Base-by-base conservation (phyloP, 2,329 filamentous ascomycete genomes). In the Dactylellina leptospora region DNA sequence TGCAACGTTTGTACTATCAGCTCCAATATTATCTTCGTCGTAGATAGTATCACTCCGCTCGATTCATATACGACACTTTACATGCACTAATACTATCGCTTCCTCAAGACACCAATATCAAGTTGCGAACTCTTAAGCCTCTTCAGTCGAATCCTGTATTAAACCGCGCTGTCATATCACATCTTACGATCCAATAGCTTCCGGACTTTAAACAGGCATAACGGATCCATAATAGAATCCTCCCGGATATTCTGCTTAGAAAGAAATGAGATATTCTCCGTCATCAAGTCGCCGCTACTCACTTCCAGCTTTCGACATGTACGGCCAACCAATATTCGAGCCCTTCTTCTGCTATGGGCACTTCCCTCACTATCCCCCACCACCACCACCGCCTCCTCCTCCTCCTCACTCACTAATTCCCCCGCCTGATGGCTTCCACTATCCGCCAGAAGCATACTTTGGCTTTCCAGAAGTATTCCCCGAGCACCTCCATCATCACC, bases 381-480 rank as follows among this genome's bases (percentile, higher is more conserved):
- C 44, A 5, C 33, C 47, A 42, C 23, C 4, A 8, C 45, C 33
- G 1, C 36, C 33, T 3, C 47, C 28, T 38, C 30, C 45, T 16
- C 13, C 36, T 30, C 22, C 18, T 11, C 44, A 11, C 18, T 47
- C 16, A 22, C 38, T 13, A 25, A n/a, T 16, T 5, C 60, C 28
- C 11, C 9, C 33, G 22, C 50, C 56, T 16, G 30, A 66, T n/a
- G 27, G 25, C 2, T 54, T 51, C 45, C 44, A 27, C 42, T 36
- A 59, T 23, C 53, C 27, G 36, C 47, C 38, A 38, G 53, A 58
- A 42, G n/a, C 16, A 6, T 59, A 59, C 45, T 68, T 59, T 36
- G 55, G 55, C 45, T 5, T 68, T 68, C 62, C 62, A 59, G 62
- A 68, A 51, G 38, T 42, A 11, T 44, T 59, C 27, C 45, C 25